Base-by-base conservation (phyloP, 441 rosid species). In the Monsonia emarginata region DNA sequence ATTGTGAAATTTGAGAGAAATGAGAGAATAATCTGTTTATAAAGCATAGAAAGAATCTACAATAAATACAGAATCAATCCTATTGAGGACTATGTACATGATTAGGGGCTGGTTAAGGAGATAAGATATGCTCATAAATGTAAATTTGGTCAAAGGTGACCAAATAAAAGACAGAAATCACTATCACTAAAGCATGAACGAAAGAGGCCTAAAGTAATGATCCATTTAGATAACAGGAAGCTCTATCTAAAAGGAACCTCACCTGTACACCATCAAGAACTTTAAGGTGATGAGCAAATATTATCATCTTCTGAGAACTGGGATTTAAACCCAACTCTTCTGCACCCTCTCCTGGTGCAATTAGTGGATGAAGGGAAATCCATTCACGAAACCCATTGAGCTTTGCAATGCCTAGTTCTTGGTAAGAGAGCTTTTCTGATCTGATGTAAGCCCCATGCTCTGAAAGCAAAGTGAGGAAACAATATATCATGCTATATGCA, bases 241-340 rank as follows among this genome's bases (percentile, higher is more conserved):
- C 24, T 65, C 67, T 30, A 57, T 58, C 30, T 31, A 63, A 38
- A 58, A 68, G 64, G 50, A 72, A 61, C 73, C 82, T 75, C 42
- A 93, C 98, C 90, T 93, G 96, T 67, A 93, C 79, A 67, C 95
- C 86, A 79, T 93, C 87, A 60, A 93, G 91, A 81, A 93, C 98
- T 84, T 84, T 90, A 73, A 80, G 97, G 75, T 93, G 98, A 82
- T 93, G 97, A 56, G 88, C 98, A 82, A 93, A 93, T 74, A 93
- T 80, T 64, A 93, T 82, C 97, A 87, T 93, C 74, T 93, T 93
- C 57, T 72, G 81, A 68, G 82, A 77, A 72, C 75, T 74, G 27
- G 74, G 65, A 60, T 78, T 80, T 34, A 64, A 71, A 74, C 77
- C 84, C 66, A 82, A 69, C 69, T 85, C 84, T 59, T 77, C 72